Evolutionary conservation across 371 early-diverging fungal genomes (phyloP).

Genomic region (Apophysomyces sp.): DNA sequence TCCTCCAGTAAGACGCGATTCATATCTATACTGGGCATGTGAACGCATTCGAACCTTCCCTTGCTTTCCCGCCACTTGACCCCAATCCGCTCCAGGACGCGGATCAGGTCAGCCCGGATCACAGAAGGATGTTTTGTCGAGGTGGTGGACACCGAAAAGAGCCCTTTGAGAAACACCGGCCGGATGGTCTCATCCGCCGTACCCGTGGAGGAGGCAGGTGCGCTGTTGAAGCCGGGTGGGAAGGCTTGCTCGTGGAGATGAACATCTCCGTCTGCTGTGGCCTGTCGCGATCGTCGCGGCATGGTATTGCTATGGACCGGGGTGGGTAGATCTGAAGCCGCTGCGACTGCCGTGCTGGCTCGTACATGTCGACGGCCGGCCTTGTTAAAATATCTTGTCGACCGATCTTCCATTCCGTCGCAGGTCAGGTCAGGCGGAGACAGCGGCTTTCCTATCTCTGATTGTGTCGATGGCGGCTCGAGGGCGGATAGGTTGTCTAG

Average conservation of each 20-base stretch:
- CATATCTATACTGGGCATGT: conserved; percentile 49
- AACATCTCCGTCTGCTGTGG: neutral
- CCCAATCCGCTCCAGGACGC: conserved; percentile 59
- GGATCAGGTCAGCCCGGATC: conserved; percentile 70
- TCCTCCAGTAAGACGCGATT: conserved; percentile 24
- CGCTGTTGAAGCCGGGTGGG: conserved; percentile 1
- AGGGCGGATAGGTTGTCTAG: neutral
- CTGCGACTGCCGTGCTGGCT: neutral
- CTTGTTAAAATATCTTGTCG: neutral
- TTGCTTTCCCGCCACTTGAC: conserved; percentile 68
- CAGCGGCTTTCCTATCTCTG: neutral
- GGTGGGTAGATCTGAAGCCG: conserved; percentile 23
- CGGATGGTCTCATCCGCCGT: conserved; percentile 68
- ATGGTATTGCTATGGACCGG: conserved; percentile 1
- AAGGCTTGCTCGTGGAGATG: conserved; percentile 23
- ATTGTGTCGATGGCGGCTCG: neutral
- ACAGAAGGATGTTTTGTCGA: conserved; percentile 70
- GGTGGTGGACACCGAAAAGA: conserved; percentile 78
- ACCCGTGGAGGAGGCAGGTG: conserved; percentile 16
- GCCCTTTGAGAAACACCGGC: conserved; percentile 72
- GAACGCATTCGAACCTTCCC: conserved; percentile 74
- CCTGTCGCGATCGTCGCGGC: neutral
- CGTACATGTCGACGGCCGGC: neutral
- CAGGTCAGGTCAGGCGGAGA: neutral
- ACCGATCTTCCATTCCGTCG: neutral